Evolutionary conservation across 345 rosid species (phyloP).

Genomic region (Rhodamnia rubescens): DNA sequence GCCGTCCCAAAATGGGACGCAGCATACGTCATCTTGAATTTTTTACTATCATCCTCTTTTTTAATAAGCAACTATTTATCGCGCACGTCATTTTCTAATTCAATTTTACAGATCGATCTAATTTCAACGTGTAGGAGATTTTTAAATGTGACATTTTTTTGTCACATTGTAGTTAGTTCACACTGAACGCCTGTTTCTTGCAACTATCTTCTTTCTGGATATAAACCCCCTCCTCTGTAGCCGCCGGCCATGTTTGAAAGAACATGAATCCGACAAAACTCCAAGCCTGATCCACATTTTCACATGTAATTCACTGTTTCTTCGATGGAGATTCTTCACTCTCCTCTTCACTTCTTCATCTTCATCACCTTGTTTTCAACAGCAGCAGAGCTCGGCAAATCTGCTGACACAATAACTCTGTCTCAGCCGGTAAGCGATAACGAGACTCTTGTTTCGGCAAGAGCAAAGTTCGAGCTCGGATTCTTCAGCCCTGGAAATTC

Average conservation of each 20-base stretch:
- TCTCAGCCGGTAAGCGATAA: not conserved
- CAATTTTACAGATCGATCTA: not conserved
- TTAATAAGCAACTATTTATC: no score
- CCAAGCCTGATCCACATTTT: not conserved
- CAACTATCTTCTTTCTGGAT: no score
- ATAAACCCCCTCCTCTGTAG: not conserved
- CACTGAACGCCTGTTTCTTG: no score
- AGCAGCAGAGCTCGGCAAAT: not conserved
- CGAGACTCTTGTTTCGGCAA: not conserved
- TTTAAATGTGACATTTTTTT: not conserved
- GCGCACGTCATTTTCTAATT: no score
- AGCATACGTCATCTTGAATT: no score
- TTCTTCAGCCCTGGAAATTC: not conserved
- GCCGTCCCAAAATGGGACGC: no score
- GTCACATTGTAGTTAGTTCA: not conserved
- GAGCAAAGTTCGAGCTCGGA: conserved; percentile 9
- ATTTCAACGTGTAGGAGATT: not conserved
- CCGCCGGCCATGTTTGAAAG: not conserved
- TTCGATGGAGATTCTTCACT: not conserved
- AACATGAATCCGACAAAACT: not conserved
- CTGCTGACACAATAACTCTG: not conserved
- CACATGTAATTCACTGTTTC: not conserved
- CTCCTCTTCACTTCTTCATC: not conserved
- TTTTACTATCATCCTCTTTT: no score
- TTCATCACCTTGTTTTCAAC: not conserved